Evolutionary conservation across 495 filamentous ascomycete species (phyloP).

Genomic region (Penicillium steckii): DNA sequence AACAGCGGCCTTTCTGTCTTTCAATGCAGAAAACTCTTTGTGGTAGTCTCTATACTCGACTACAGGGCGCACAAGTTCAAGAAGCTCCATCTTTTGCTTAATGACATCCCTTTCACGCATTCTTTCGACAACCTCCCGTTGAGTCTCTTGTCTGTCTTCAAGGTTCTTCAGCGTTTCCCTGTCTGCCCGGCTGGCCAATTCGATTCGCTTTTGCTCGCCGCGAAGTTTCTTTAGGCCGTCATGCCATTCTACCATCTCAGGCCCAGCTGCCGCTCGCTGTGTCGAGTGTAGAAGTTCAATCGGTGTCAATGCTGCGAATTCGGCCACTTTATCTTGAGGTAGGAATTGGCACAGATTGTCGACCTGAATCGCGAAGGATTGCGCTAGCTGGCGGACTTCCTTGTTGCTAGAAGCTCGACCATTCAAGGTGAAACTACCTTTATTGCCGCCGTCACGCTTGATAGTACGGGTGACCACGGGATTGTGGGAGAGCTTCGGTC

Average conservation of each 20-base stretch:
- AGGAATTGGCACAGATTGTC: conserved; percentile 98
- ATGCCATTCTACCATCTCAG: conserved; percentile 79
- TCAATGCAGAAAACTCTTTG: conserved; percentile 36
- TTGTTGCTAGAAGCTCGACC: conserved; percentile 54
- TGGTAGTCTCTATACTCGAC: conserved; percentile 55
- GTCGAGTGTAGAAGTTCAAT: conserved; percentile 86
- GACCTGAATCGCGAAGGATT: conserved; percentile 79
- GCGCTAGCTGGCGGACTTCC: conserved; percentile 62
- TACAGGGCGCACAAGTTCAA: conserved; percentile 65
- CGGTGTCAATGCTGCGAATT: conserved; percentile 83
- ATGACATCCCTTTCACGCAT: conserved; percentile 72
- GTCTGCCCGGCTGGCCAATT: conserved; percentile 56
- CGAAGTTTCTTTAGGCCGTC: conserved; percentile 67
- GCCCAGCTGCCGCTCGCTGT: conserved; percentile 78
- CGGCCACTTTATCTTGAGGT: conserved; percentile 92
- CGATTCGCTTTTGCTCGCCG: conserved; percentile 63
- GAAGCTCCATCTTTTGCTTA: conserved; percentile 59
- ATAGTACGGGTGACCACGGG: conserved; percentile 73
- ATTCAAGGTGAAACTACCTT: conserved; percentile 70
- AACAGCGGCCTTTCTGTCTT: conserved; percentile 44
- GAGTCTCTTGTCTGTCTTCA: conserved; percentile 70
- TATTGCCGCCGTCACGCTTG: conserved; percentile 77
- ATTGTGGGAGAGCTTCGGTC: conserved; percentile 53
- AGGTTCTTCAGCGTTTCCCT: conserved; percentile 61
- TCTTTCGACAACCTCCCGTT: conserved; percentile 80